phyloP scores from a whole-genome alignment of 169 alveolate genomes.

The Eimeria maxima region DNA sequence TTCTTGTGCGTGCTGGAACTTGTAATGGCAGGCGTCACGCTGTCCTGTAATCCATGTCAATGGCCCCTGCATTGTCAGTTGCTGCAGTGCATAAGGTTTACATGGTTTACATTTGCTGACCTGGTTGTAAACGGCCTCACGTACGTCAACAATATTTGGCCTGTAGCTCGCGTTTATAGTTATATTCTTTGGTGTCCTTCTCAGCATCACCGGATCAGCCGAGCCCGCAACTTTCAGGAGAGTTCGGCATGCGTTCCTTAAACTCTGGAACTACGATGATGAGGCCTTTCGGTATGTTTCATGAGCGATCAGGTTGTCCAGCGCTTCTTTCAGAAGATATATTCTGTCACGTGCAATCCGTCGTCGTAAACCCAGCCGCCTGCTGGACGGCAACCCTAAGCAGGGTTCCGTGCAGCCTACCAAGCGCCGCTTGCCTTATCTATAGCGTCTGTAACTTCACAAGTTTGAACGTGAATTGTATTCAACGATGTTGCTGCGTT shows the following conservation, averaged over 20 bases:
- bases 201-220: conserved; percentile 31
- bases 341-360: not conserved
- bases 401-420: not conserved
- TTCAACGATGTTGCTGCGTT: not conserved
- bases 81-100: not conserved
- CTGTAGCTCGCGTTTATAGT: not conserved
- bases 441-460: too few species aligned
- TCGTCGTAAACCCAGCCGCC: not conserved
- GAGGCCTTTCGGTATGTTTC: conserved; percentile 46
- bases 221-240: conserved; percentile 79
- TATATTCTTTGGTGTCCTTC: not conserved
- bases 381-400: not conserved
- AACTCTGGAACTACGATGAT: conserved; percentile 80
- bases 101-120: not conserved
- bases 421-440: not conserved
- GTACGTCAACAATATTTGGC: not conserved
- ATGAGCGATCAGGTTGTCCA: not conserved
- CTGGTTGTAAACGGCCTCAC: not conserved
- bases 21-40: not conserved
- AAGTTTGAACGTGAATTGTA: not conserved
- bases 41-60: not conserved
- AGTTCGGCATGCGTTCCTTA: conserved; percentile 79
- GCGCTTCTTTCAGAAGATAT: not conserved
- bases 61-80: not conserved
- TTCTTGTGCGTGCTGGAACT: not conserved